Percentiles rank a stretch among this genome's conserved stretches.
These are phyloP conservation scores for Lathyrus tuberosus DNA, from an alignment of 306 rosid genomes.

Conservation along the genomic window DNA sequence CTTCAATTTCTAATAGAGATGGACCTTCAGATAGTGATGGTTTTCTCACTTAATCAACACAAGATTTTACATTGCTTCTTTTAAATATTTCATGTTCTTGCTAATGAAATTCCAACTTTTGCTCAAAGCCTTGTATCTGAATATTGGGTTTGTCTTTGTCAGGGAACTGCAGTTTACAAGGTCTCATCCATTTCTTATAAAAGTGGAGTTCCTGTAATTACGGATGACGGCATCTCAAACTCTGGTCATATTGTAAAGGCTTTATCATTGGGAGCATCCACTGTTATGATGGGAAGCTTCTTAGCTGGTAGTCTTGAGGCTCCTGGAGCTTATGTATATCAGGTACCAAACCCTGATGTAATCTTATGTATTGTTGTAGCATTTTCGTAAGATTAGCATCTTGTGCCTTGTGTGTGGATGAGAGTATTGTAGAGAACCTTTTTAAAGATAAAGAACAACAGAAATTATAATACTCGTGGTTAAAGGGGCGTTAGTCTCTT, in stretches of 20 bases:
- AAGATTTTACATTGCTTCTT: too few relatives aligned
- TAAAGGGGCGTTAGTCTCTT: not conserved
- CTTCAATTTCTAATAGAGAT: too few relatives aligned
- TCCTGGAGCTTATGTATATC: constrained; percentile 78
- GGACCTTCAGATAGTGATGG: too few relatives aligned
- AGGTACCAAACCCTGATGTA: constrained; percentile 48
- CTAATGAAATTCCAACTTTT: too few relatives aligned
- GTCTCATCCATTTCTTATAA: constrained; percentile 76
- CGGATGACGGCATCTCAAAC: constrained; percentile 92
- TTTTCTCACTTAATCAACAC: too few relatives aligned
- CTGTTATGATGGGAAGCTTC: constrained; percentile 97
- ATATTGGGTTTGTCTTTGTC: too few relatives aligned
- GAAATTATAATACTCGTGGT: not conserved
- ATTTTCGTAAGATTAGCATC: not conserved
- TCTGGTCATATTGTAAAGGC: constrained; percentile 95
- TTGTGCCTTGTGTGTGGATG: not conserved
- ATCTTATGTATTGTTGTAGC: not conserved
- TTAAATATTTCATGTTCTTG: too few relatives aligned
- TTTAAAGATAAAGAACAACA: constrained; percentile 10
- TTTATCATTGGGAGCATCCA: constrained; percentile 81
- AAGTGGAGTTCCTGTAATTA: constrained; percentile 80
- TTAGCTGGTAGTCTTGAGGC: constrained; percentile 91
- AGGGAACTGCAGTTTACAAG: constrained; percentile 93
- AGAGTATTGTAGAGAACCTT: constrained; percentile 6
- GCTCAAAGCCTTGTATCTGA: too few relatives aligned